Percentiles rank a stretch among this genome's conserved stretches.
These are phyloP conservation scores for Ceratobasidium papillatum DNA, from an alignment of 1,284 basidiomycete genomes.

Conservation along the genomic window DNA sequence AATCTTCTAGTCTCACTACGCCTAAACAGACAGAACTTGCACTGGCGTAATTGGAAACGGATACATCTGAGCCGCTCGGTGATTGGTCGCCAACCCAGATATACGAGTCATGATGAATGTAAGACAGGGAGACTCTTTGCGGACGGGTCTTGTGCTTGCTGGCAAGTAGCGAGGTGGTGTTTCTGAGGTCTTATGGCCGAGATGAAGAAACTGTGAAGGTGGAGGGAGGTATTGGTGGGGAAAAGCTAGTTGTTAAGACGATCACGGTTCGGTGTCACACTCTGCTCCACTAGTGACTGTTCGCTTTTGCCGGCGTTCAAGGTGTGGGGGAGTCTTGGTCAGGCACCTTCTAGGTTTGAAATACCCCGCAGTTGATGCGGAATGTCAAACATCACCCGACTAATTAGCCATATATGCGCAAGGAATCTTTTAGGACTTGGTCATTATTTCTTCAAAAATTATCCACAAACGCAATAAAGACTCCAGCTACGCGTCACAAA, in stretches of 20 bases:
- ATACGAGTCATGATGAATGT: background rate
- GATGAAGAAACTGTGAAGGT: background rate
- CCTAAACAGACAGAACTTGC: background rate
- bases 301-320: slow-evolving; percentile 12
- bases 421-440: background rate
- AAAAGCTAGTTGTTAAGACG: background rate
- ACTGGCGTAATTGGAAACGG: slow-evolving; percentile 4
- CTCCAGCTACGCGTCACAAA: background rate
- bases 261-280: slow-evolving; percentile 8
- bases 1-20: slow-evolving; percentile 9
- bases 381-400: slow-evolving; percentile 14
- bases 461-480: too few relatives aligned
- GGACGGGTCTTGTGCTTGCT: background rate
- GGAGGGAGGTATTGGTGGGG: background rate
- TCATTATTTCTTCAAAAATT: too few relatives aligned
- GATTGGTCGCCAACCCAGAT: background rate
- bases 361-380: slow-evolving; percentile 3
- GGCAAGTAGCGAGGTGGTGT: background rate
- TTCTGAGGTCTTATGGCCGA: slow-evolving; percentile 27
- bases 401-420: slow-evolving; percentile 1
- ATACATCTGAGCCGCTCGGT: background rate
- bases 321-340: background rate
- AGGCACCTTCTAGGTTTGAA: background rate
- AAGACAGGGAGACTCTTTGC: background rate
- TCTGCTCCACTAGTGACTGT: slow-evolving; percentile 2